Evolutionary conservation across 768 basidiomycete species (phyloP), one percentile per base, ranked within the genome.

Genomic region (Lactarius psammicola): DNA sequence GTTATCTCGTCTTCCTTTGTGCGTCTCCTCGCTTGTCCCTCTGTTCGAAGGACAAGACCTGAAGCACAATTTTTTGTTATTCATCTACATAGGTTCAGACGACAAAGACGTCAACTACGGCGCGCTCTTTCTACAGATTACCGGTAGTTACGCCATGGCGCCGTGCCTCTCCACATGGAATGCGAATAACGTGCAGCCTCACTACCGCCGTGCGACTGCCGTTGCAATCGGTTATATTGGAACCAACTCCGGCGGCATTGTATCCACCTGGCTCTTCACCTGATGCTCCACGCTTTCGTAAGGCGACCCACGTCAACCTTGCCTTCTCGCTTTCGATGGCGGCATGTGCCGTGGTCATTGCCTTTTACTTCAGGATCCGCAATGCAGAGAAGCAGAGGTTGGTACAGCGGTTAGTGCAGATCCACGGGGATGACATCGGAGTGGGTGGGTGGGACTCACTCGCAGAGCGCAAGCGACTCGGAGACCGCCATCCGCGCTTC

Each of bases 131-230:
- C 64, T 75, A n/a, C 74, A 75, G 62, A 71, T 75, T 57, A 71
- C 72, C 36, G 75, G 75, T 30, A 66, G 58, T 17, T 76, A 75
- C 46, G 70, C 66, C 30, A 55, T 70, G 30, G 70, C 75, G n/a
- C 72, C 73, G 18, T 56, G 70, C 40, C 63, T 70, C 33, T 65
- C 69, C 18, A 72, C 74, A 8, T 76, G 73, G 73, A 69, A 66
- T 56, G 56, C 74, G 33, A 76, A 76, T 63, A 76, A 76, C 63
- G 68, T 75, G 18, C 73, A 75, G 30, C 75, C 75, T 7, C 74
- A 69, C 68, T 75, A 74, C 68, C 71, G 73, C 42, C 69, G 75
- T n/a, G 71, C 71, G 8, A 74, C 75, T 3, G 73, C 72, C 15
- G 71, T 76, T 58, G 72, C 74, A 34, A 6, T 73, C 33, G 72